Percentiles rank a stretch among this genome's conserved stretches.
These are phyloP conservation scores for Dalechampia spathulata DNA, from an alignment of 441 rosid genomes.

Conservation along the genomic window DNA sequence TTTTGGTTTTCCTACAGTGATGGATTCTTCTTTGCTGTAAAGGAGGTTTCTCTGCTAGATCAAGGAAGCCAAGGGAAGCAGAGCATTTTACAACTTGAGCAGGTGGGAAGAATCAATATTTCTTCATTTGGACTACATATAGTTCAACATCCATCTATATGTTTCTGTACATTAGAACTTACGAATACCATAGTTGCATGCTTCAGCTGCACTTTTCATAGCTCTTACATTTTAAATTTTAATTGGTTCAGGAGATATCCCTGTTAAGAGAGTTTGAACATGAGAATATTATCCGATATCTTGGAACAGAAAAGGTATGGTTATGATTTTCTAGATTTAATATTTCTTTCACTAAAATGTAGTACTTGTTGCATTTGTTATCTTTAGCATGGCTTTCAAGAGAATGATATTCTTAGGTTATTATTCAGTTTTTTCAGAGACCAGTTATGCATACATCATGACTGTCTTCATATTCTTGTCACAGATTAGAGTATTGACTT, in stretches of 20 bases:
- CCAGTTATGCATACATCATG: too few species aligned
- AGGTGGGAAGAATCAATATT: slow-evolving; percentile 19
- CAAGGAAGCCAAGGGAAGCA: slow-evolving; percentile 35
- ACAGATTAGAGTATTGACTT: too few species aligned
- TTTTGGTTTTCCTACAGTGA: slow-evolving; percentile 19
- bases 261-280: slow-evolving; percentile 72
- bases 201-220: not conserved
- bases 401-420: too few species aligned
- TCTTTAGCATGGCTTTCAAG: too few species aligned
- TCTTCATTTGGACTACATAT: not conserved
- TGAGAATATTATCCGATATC: slow-evolving; percentile 72
- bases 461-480: too few species aligned
- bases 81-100: slow-evolving; percentile 40
- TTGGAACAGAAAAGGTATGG: slow-evolving; percentile 73
- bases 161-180: not conserved
- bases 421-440: too few species aligned
- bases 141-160: not conserved
- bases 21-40: slow-evolving; percentile 41
- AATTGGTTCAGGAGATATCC: slow-evolving; percentile 57
- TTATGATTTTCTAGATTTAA: not conserved
- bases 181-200: not conserved
- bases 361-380: too few species aligned
- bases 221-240: not conserved
- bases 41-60: slow-evolving; percentile 42
- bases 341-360: too few species aligned